Base-by-base conservation (phyloP, 2,329 filamentous ascomycete species). In the Arthrobotrys pseudoclavata region DNA sequence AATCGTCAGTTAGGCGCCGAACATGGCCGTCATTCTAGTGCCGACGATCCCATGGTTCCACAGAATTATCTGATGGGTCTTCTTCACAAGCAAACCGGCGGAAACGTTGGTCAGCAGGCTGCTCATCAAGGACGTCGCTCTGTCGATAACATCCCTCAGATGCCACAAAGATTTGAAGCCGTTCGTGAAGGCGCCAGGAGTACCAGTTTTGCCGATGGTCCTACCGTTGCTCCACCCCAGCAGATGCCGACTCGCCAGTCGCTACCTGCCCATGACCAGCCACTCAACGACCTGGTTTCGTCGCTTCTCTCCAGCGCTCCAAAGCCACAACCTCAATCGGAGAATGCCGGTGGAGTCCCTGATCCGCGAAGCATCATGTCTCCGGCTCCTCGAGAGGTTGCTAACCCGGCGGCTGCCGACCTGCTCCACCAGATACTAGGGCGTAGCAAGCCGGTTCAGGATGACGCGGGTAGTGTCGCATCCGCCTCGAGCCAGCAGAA, bases 351-450 rank as follows among this genome's bases (percentile, higher is more conserved):
- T 52, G 74, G 82, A 37, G 81, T 82, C 55, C 45, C 88, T 87
- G 84, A 85, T 84, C 79, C 84, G 85, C 26, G 85, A 85, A 37
- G 55, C 85, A 88, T 50, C 88, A 89, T 66, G 85, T 88, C 22
- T 29, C 71, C 55, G 78, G 82, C 42, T 80, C 82, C 13, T 80
- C 80, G 18, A 79, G 83, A 42, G 79, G 83, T 55, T 87, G 89
- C 55, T 91, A 93, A 83, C 92, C 94, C 3, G 92, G 96, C 84
- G 22, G 71, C 71, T 24, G 64, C 71, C 18, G 91, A 95, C 79
- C 92, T 96, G 82, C 87, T 99, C 57, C 89, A 98, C 79, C 91
- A 93, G 81, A 87, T 98, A 74, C 88, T 99, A 79, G 96, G 94
- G 82, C 90, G 91, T 60, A 90, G 92, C 64, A 94, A 82, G 45